Percentiles rank a stretch among this genome's conserved stretches.
These are phyloP conservation scores for Verticillium alfalfae DNA, from an alignment of 2,329 filamentous ascomycete genomes.

Conservation along the genomic window DNA sequence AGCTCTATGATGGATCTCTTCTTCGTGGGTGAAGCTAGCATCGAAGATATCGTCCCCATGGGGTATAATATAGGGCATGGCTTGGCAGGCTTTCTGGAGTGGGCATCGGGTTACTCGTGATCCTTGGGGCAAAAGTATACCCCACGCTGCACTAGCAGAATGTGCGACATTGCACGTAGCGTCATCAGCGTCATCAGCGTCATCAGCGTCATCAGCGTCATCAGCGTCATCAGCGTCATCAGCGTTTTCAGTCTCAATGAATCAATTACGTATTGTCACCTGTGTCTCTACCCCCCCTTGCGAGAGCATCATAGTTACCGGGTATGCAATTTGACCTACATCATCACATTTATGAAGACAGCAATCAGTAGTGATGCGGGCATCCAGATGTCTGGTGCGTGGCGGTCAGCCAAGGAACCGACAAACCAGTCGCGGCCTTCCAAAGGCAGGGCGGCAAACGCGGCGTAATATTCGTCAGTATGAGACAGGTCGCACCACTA, in stretches of 20 bases:
- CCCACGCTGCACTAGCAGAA: neutral
- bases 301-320: neutral
- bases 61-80: neutral
- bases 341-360: neutral
- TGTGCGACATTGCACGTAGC: too few species aligned
- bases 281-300: too few species aligned
- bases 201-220: neutral
- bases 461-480: too few species aligned
- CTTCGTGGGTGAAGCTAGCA: neutral
- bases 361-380: neutral
- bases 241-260: neutral
- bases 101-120: neutral
- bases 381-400: neutral
- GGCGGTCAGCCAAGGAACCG: neutral
- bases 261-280: neutral
- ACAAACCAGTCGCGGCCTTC: too few species aligned
- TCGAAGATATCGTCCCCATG: neutral
- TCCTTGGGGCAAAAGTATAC: neutral
- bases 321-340: neutral
- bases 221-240: neutral
- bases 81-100: neutral
- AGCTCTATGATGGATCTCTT: neutral
- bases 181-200: neutral
- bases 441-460: too few species aligned
- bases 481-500: too few species aligned